Base-by-base conservation (phyloP, 1,284 basidiomycete genomes). In the Ceratobasidium papillatum region DNA sequence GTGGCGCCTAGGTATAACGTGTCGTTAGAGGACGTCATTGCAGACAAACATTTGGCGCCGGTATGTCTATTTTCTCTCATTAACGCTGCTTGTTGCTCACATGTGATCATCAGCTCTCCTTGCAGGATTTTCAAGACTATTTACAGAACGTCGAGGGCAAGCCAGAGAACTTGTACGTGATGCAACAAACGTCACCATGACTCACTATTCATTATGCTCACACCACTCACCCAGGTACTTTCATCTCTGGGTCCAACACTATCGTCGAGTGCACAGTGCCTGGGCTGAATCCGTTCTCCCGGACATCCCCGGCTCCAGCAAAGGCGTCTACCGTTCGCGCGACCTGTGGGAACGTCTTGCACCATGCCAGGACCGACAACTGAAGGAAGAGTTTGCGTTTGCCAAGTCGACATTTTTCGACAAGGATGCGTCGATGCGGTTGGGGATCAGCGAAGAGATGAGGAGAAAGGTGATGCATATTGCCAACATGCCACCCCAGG, bases 71-170 rank as follows among this genome's bases (percentile, higher is more conserved):
- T 17, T 22, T 22, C 11, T n/a, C n/a, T n/a, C n/a, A 14, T 27
- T 34, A 19, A 27, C 47, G 32, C 38, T 43, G 8, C 5, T 25
- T 12, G 19, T 30, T 14, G 34, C 61, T 45, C 25, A 63, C 43
- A 32, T 63, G 61, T 61, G 36, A 61, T 47, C 25, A 22, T 12
- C 38, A 59, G 62, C 61, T 56, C 25, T 49, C 71, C n/a, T 30
- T 41, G 41, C 59, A 65, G 64, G 72, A 75, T 56, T 74, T 76
- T 54, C 73, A 76, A 36, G 71, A 66, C 41, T 76, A 74, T 63
- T 38, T 74, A 12, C 54, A 56, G 30, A 59, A 71, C 56, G 69
- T 65, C n/a, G 75, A 76, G 63, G 51, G 56, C 34, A 74, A n/a
- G 25, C 45, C 63, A 11, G 75, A 66, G 54, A 76, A 76, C 71